phyloP scores from a whole-genome alignment of 495 filamentous ascomycete species.

The Aspergillus bridgeri region DNA sequence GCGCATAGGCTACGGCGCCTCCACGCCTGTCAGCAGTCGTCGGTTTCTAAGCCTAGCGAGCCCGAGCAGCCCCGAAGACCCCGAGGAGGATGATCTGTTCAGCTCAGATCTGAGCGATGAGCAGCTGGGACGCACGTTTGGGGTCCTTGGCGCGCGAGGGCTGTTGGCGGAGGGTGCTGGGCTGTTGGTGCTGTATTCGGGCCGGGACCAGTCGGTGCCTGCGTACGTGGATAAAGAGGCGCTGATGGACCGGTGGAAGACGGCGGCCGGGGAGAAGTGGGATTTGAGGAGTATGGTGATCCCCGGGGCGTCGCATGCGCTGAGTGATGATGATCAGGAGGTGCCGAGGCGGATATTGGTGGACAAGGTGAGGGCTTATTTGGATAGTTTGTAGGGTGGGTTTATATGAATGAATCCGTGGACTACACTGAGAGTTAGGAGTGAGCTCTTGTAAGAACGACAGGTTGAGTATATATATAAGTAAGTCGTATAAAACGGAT shows the following conservation, averaged over 20 bases:
- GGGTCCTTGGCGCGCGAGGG: slow-evolving; percentile 49
- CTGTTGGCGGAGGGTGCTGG: slow-evolving; percentile 46
- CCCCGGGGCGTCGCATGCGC: slow-evolving; percentile 58
- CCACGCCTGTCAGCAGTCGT: slow-evolving; percentile 50
- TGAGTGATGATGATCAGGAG: slow-evolving; percentile 45
- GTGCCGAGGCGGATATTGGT: slow-evolving; percentile 39
- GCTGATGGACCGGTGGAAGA: slow-evolving; percentile 63
- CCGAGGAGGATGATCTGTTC: slow-evolving; percentile 85
- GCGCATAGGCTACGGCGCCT: slow-evolving; percentile 42
- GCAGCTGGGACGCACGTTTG: slow-evolving; percentile 61
- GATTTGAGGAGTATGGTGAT: slow-evolving; percentile 57
- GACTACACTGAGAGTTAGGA: too few species aligned
- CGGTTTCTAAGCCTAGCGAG: slow-evolving; percentile 66
- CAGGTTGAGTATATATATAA: too few species aligned
- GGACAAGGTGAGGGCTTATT: slow-evolving; percentile 52
- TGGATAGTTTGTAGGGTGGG: slow-evolving; percentile 39
- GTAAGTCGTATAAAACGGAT: too few species aligned
- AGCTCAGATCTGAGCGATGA: slow-evolving; percentile 68
- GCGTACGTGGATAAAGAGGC: slow-evolving; percentile 56
- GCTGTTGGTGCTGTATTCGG: slow-evolving; percentile 59
- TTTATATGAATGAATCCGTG: too few species aligned
- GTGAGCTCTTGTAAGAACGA: too few species aligned
- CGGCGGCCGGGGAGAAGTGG: slow-evolving; percentile 52
- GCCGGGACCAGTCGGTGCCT: slow-evolving; percentile 68
- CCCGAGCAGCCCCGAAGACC: slow-evolving; percentile 47